Percentiles rank a stretch among this genome's conserved stretches.
Conservation (phyloP, 148 eudicot species). For the Rhododendron kiyosumense region DNA sequence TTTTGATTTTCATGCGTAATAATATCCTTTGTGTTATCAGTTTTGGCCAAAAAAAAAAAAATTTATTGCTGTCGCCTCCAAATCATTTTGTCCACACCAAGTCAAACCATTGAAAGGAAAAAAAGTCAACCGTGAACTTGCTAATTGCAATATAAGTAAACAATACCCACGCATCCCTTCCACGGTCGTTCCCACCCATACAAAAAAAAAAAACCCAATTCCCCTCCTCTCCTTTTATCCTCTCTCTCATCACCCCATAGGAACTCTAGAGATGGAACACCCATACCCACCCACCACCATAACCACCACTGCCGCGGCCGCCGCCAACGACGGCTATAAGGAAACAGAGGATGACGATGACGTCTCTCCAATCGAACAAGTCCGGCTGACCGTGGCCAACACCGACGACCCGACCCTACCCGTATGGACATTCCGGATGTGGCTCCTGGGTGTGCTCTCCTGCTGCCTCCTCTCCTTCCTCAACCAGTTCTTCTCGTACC, state of each 20-base stretch:
- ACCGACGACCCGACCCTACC: constrained; percentile 81
- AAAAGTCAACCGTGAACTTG: background rate
- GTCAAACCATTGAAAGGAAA: too few species aligned
- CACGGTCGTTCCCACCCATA: background rate
- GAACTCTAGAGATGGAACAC: constrained; percentile 16
- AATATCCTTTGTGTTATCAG: too few species aligned
- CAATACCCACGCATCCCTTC: background rate
- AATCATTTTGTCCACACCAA: background rate
- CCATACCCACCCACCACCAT: background rate
- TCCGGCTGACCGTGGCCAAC: constrained; percentile 72
- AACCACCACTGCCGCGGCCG: background rate
- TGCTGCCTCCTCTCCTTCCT: constrained; percentile 73
- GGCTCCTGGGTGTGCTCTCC: constrained; percentile 73
- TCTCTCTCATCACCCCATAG: constrained; percentile 17
- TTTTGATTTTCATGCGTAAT: too few species aligned
- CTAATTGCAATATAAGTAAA: background rate
- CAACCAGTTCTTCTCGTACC: constrained; percentile 83
- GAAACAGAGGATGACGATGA: constrained; percentile 35
- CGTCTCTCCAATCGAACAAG: constrained; percentile 81
- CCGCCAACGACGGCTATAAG: background rate
- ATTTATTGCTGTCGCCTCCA: background rate
- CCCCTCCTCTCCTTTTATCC: background rate
- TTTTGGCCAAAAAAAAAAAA: too few species aligned
- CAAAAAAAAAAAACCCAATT: background rate
- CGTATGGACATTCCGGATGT: constrained; percentile 95